These are phyloP conservation scores for Trichosporon ovoides DNA, from an alignment of 1,284 basidiomycete species.

Conservation along the genomic window DNA sequence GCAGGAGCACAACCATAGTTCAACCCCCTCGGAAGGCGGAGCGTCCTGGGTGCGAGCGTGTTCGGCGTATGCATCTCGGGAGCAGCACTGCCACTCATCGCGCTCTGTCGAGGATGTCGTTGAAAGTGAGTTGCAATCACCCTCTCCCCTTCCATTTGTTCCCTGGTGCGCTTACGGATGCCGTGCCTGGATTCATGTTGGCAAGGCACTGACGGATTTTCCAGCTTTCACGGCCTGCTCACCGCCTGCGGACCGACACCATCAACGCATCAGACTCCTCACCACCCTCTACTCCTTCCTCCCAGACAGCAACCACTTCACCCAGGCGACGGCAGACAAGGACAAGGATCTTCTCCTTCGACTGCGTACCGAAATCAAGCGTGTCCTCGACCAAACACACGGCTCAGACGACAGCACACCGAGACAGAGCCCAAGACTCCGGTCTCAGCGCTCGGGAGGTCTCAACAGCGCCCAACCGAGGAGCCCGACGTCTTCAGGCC, in stretches of 20 bases:
- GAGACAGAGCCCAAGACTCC: background rate
- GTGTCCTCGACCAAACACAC: constrained; percentile 23
- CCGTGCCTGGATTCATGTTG: background rate
- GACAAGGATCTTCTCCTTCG: constrained; percentile 42
- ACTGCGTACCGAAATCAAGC: constrained; percentile 43
- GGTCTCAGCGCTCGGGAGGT: background rate
- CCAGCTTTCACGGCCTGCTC: background rate
- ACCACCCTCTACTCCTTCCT: constrained; percentile 37
- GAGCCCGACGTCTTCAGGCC: constrained; percentile 8
- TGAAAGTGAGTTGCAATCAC: too few relatives aligned
- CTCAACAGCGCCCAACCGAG: background rate
- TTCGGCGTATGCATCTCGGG: background rate
- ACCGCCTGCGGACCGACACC: background rate
- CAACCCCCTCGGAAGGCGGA: background rate
- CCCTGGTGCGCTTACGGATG: background rate
- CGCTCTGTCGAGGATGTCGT: background rate
- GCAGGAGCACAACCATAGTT: too few relatives aligned
- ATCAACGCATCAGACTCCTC: constrained; percentile 11
- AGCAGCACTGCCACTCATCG: background rate
- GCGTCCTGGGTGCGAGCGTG: background rate
- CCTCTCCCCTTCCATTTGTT: too few relatives aligned
- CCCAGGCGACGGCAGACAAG: constrained; percentile 32
- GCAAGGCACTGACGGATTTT: background rate
- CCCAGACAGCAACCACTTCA: constrained; percentile 34
- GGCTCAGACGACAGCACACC: background rate